Evolutionary conservation across 139 green algal species (phyloP).

Genomic region (Spirogloea muscicola): DNA sequence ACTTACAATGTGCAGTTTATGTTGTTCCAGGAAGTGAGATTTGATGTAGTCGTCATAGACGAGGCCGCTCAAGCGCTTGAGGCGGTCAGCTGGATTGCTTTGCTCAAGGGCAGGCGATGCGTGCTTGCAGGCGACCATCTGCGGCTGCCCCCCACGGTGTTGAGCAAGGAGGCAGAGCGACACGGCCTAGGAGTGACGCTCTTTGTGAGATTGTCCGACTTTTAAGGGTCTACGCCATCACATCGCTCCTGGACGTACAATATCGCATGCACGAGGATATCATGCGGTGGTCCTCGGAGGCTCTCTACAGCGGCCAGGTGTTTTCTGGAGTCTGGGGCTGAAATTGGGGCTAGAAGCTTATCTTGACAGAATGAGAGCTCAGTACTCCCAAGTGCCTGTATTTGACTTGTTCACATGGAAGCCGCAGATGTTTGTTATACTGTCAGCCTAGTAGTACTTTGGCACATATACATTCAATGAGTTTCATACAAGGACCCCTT

Average conservation of each 20-base stretch:
- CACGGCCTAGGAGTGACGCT: slow-evolving; percentile 72
- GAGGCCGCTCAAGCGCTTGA: slow-evolving; percentile 90
- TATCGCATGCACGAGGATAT: slow-evolving; percentile 94
- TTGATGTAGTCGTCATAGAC: slow-evolving; percentile 88
- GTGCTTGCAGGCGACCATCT: slow-evolving; percentile 89
- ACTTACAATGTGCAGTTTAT: too few species aligned
- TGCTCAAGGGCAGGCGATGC: slow-evolving; percentile 46
- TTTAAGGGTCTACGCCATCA: too few species aligned
- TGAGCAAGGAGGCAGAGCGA: slow-evolving; percentile 56
- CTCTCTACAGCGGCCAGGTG: slow-evolving; percentile 75
- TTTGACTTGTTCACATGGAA: too few species aligned
- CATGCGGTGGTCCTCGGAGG: slow-evolving; percentile 83
- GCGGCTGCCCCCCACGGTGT: slow-evolving; percentile 87
- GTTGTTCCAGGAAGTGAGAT: slow-evolving; percentile 46
- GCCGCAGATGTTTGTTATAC: too few species aligned
- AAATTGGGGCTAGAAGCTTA: too few species aligned
- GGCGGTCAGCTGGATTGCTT: slow-evolving; percentile 56
- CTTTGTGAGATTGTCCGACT: slow-evolving; percentile 83
- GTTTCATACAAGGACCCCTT: too few species aligned
- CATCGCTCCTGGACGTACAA: slow-evolving; percentile 70
- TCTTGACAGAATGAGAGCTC: too few species aligned
- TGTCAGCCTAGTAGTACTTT: too few species aligned
- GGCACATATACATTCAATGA: too few species aligned
- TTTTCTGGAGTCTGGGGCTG: too few species aligned
- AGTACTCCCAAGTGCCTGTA: too few species aligned